phyloP scores from a whole-genome alignment of 2,329 filamentous ascomycete species.

The Ustilaginoidea virens region DNA sequence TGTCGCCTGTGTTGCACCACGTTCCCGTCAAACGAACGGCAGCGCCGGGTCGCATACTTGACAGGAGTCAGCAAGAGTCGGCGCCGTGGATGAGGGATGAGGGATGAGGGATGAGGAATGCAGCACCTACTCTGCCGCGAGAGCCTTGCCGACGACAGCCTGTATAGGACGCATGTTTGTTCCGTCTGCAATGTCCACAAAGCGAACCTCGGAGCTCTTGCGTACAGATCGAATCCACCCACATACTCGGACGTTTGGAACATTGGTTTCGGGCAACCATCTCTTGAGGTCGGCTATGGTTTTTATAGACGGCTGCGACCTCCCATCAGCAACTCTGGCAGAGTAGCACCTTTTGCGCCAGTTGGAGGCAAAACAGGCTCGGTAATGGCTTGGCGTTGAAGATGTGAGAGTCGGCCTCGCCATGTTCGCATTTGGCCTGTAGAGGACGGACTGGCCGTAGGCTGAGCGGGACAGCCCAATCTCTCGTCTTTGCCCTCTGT shows the following conservation, averaged over 20 bases:
- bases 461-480: too few species aligned
- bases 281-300: conserved; percentile 42
- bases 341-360: conserved; percentile 15
- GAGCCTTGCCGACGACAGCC: conserved; percentile 56
- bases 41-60: conserved; percentile 64
- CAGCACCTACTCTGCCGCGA: conserved; percentile 51
- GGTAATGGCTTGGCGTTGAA: conserved; percentile 1
- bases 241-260: conserved; percentile 44
- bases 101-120: conserved; percentile 10
- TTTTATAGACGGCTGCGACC: conserved; percentile 17
- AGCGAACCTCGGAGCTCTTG: conserved; percentile 70
- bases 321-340: conserved; percentile 13
- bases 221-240: conserved; percentile 76
- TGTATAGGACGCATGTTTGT: conserved; percentile 68
- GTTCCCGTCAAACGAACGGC: conserved; percentile 64
- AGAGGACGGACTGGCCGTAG: too few species aligned
- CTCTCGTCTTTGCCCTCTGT: too few species aligned
- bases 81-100: too few species aligned
- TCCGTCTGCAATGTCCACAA: conserved; percentile 77
- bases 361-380: conserved; percentile 1
- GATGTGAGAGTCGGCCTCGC: conserved; percentile 1
- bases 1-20: conserved; percentile 36
- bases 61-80: not conserved
- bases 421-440: not conserved
- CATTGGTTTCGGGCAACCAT: conserved; percentile 28